These are phyloP conservation scores for Huiozyma sinensis DNA, from an alignment of 805 yeast genomes.

Conservation along the genomic window DNA sequence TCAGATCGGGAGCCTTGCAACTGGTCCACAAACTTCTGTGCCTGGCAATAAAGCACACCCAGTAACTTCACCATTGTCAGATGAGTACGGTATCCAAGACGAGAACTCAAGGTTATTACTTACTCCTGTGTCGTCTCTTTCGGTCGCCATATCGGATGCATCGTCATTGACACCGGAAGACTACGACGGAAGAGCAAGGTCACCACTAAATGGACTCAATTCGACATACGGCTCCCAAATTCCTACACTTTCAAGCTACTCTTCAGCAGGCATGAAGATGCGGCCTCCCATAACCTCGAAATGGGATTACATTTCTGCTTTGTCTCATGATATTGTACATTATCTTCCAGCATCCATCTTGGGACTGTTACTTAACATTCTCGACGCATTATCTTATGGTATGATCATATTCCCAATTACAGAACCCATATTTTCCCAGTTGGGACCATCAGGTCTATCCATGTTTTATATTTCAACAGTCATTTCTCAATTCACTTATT, in stretches of 20 bases:
- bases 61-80: background rate
- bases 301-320: constrained; percentile 1
- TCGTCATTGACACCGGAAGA: background rate
- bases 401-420: constrained; percentile 95
- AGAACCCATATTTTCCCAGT: constrained; percentile 57
- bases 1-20: background rate
- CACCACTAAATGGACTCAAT: background rate
- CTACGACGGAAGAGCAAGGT: background rate
- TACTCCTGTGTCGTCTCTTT: constrained; percentile 10
- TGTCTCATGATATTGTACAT: constrained; percentile 7
- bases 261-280: background rate
- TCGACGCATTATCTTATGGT: constrained; percentile 92
- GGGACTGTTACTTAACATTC: constrained; percentile 74
- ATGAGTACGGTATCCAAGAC: constrained; percentile 1
- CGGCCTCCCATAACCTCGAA: background rate
- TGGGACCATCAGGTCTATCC: constrained; percentile 85
- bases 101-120: constrained; percentile 7
- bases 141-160: background rate
- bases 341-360: constrained; percentile 69
- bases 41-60: too few species aligned
- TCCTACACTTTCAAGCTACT: background rate
- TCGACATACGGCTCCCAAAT: background rate
- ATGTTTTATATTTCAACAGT: constrained; percentile 90
- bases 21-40: background rate
- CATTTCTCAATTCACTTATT: constrained; percentile 79